phyloP scores from a whole-genome alignment of 2,329 filamentous ascomycete genomes.

The Dothideomycetes sp. region DNA sequence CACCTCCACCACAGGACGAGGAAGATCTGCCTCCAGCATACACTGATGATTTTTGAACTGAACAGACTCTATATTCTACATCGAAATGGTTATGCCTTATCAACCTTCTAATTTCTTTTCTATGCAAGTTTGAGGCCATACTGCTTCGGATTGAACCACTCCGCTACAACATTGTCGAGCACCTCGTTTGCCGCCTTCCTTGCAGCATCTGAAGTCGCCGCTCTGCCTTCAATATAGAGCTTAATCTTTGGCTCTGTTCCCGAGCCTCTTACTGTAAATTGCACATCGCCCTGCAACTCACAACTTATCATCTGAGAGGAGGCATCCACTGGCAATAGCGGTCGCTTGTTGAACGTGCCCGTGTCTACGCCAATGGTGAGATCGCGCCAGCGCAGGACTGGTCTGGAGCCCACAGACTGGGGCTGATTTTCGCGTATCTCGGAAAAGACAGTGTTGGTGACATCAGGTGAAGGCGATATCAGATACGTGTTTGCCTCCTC shows the following conservation, averaged over 20 bases:
- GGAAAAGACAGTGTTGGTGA: constrained; percentile 44
- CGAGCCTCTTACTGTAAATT: constrained; percentile 50
- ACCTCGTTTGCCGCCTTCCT: constrained; percentile 34
- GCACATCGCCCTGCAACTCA: constrained; percentile 43
- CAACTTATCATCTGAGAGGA: constrained; percentile 54
- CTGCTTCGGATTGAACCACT: constrained; percentile 34
- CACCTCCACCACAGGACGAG: constrained; percentile 9
- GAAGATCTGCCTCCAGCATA: constrained; percentile 17
- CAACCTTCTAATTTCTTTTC: no score
- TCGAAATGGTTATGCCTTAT: no score
- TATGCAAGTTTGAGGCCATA: constrained; percentile 15
- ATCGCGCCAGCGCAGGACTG: constrained; percentile 49
- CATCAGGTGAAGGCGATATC: constrained; percentile 42
- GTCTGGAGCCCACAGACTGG: constrained; percentile 30
- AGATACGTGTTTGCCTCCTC: constrained; percentile 55
- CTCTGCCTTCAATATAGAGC: constrained; percentile 41
- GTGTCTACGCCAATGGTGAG: constrained; percentile 51
- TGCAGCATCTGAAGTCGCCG: constrained; percentile 28
- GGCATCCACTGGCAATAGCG: constrained; percentile 44
- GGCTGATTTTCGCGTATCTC: constrained; percentile 32
- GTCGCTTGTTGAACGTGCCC: constrained; percentile 37
- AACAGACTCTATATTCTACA: no score
- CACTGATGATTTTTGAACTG: constrained; percentile 18
- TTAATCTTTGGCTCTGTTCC: constrained; percentile 61
- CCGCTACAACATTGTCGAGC: constrained; percentile 31